These are phyloP conservation scores for Panicum miliaceum DNA, from an alignment of 176 grass and related monocot genomes.

Conservation along the genomic window DNA sequence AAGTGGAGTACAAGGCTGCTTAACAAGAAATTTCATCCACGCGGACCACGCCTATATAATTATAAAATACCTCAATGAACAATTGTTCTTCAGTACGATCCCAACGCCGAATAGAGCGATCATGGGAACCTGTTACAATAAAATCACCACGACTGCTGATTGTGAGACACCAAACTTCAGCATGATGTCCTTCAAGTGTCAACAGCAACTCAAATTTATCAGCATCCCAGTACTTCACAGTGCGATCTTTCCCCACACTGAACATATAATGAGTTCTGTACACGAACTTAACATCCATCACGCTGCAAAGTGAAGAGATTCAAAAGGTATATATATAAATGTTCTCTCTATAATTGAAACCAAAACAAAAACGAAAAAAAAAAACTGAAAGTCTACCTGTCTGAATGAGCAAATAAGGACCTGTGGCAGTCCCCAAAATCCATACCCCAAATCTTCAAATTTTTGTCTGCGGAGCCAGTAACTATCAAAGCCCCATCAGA, in stretches of 20 bases:
- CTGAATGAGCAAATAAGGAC: conserved; percentile 88
- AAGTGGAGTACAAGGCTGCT: neutral
- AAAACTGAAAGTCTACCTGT: conserved; percentile 59
- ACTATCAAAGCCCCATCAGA: conserved; percentile 88
- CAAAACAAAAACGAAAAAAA: neutral
- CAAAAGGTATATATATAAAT: conserved; percentile 12
- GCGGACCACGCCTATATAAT: neutral
- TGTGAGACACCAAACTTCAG: conserved; percentile 92
- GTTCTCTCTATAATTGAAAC: neutral
- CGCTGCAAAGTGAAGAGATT: conserved; percentile 52
- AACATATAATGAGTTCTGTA: conserved; percentile 94
- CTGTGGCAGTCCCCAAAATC: conserved; percentile 96
- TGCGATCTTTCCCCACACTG: conserved; percentile 91
- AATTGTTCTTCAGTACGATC: conserved; percentile 97
- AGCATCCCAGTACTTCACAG: conserved; percentile 95
- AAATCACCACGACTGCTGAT: conserved; percentile 89
- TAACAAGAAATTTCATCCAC: conserved; percentile 28
- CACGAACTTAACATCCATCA: conserved; percentile 97
- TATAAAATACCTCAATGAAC: conserved; percentile 73
- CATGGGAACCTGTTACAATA: conserved; percentile 88
- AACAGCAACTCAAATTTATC: conserved; percentile 98
- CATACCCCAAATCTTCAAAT: conserved; percentile 95
- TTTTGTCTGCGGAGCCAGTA: conserved; percentile 95
- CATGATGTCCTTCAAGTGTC: conserved; percentile 97
- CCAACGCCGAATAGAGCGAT: conserved; percentile 93